Evolutionary conservation across 805 yeast species (phyloP).

Genomic region (Grigorovia transvaalensis): DNA sequence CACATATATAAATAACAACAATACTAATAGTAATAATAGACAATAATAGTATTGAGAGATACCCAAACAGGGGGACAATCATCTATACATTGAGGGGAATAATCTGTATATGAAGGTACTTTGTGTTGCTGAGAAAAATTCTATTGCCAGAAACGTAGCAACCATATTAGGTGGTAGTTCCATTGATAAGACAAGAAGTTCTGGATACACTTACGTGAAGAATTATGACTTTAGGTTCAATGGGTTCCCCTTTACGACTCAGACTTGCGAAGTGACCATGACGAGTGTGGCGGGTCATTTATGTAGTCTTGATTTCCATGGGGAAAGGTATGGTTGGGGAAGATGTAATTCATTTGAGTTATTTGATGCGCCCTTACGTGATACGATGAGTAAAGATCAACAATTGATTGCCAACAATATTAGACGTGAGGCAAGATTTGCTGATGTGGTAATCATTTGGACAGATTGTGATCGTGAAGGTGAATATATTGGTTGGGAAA

Average conservation of each 20-base stretch:
- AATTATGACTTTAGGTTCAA: conserved; percentile 69
- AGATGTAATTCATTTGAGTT: conserved; percentile 51
- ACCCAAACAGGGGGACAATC: too few relatives aligned
- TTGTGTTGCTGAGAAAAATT: conserved; percentile 96
- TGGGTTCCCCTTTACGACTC: conserved; percentile 38
- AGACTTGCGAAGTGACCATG: conserved; percentile 79
- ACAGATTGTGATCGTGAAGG: conserved; percentile 98
- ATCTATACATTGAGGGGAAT: not conserved
- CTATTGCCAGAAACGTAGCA: conserved; percentile 76
- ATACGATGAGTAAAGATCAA: conserved; percentile 33
- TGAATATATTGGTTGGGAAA: conserved; percentile 82
- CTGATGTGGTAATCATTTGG: conserved; percentile 78
- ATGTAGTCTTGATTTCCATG: conserved; percentile 49
- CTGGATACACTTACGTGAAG: conserved; percentile 52
- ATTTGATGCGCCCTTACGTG: conserved; percentile 60
- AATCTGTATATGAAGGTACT: conserved; percentile 49
- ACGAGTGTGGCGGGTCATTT: conserved; percentile 90
- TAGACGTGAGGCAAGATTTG: conserved; percentile 45
- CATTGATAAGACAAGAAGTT: conserved; percentile 29
- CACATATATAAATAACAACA: too few relatives aligned
- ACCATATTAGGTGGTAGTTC: conserved; percentile 65
- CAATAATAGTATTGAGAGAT: too few relatives aligned
- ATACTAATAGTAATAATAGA: too few relatives aligned
- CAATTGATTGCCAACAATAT: conserved; percentile 55
- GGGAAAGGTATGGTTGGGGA: conserved; percentile 47